These are phyloP conservation scores for Aspergillus cejpii DNA, from an alignment of 2,329 filamentous ascomycete species.

Conservation along the genomic window DNA sequence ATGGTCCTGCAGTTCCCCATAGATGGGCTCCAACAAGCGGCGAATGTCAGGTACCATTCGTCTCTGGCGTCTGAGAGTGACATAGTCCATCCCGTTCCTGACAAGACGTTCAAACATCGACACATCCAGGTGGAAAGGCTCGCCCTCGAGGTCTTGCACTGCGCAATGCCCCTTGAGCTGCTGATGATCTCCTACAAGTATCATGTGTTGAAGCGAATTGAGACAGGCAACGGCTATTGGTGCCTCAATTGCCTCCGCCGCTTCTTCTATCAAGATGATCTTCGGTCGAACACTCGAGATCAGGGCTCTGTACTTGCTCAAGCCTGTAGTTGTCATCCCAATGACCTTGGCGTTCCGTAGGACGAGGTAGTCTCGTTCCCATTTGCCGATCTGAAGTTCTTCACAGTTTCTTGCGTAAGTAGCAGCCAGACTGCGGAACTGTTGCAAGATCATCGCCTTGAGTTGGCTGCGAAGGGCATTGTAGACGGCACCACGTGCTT, in stretches of 20 bases:
- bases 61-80: conserved; percentile 61
- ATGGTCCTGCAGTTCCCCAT: conserved; percentile 54
- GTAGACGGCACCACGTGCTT: conserved; percentile 59
- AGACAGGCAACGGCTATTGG: conserved; percentile 56
- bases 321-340: conserved; percentile 69
- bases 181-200: conserved; percentile 72
- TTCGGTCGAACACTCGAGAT: conserved; percentile 60
- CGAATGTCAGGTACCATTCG: conserved; percentile 66
- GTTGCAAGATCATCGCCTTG: conserved; percentile 43
- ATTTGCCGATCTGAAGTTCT: conserved; percentile 52
- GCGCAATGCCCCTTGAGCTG: conserved; percentile 66
- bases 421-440: conserved; percentile 47
- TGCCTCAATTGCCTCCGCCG: conserved; percentile 62
- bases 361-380: conserved; percentile 54
- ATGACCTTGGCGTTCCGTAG: conserved; percentile 56
- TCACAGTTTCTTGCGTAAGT: conserved; percentile 47
- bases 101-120: conserved; percentile 77
- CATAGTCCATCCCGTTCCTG: conserved; percentile 56
- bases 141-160: conserved; percentile 50
- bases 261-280: conserved; percentile 70
- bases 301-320: conserved; percentile 71
- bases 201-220: conserved; percentile 56
- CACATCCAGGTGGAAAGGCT: conserved; percentile 61
- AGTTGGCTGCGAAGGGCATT: conserved; percentile 53
- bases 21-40: conserved; percentile 56